Base-by-base conservation (phyloP, 2,329 filamentous ascomycete species). In the Epichloe brachyelytri region DNA sequence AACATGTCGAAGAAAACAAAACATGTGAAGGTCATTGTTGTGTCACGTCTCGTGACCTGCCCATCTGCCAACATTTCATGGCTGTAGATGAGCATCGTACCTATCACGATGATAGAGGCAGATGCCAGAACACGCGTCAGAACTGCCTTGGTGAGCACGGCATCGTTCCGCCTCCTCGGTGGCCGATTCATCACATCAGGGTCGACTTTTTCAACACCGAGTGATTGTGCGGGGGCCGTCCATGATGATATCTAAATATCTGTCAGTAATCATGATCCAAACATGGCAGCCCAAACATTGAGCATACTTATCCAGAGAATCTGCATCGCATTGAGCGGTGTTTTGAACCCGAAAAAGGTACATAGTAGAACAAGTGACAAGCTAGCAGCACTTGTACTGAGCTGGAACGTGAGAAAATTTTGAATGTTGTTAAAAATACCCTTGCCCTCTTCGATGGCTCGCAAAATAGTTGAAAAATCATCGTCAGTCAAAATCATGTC, bases 1-100 rank as follows among this genome's bases (percentile, higher is more conserved):
- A 97, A 96, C 93, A 98, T 98, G 74, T 98, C 93, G 68, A 97
- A 98, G 50, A 98, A 79, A 44, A 98, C 93, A 64, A 98, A 98
- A 69, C 90, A 95, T 5, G 93, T 98, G 65, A 98, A 98, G 0
- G 93, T 97, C 86, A 98, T 96, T 56, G 93, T 98, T 2, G 93
- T 98, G 69, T 98, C 93, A 59, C 94, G 88, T 47, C 88, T 87
- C 1, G 85, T 94, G 53, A 97, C 86, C 53, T 83, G 73, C 51
- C 88, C 83, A 63, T 94, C 88, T 22, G 80, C 77, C 46, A 83
- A 73, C 87, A 98, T 96, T 71, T 97, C 91, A 63, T 83, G 85
- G 58, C 87, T 82, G 70, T 98, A 98, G 50, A 95, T 86, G 41
- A 85, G 76, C 69, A 98, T 84, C 0, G 93, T 98, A 58, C 93